Base-by-base conservation (phyloP, 176 grass and related monocot species). In the Bromus sterilis region DNA sequence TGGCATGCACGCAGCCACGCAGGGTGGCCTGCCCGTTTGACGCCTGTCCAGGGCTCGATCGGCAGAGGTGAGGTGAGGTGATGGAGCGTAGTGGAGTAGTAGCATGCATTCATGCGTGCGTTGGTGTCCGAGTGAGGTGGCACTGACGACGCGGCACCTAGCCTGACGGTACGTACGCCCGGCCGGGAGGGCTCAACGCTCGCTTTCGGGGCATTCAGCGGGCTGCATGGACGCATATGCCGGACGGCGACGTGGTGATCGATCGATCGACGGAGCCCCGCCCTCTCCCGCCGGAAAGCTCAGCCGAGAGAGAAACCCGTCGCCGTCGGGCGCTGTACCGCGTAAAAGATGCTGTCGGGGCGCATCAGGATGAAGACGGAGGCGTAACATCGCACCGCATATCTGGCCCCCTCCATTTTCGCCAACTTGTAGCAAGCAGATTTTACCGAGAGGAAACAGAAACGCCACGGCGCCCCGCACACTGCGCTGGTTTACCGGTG, bases 61-160 rank as follows among this genome's bases (percentile, higher is more conserved):
- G 24, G n/a, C 61, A 53, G 49, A 2, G 18, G 48, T 6, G 48
- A 51, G n/a, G 30, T 21, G 49, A 2, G 18, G 48, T 6, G 48
- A 51, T 21, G 18, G 18, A 2, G 18, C 8, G 4, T 7, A n/a
- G n/a, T 4, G 5, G 4, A 26, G 40, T 16, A n/a, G 2, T 13
- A 13, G 15, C 18, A 51, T 53, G 18, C 48, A 21, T 53, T 53
- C 48, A 3, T 25, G 32, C 59, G 24, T 26, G 71, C 40, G 75
- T 29, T n/a, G 43, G 33, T 32, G 77, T 55, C 61, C 25, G 28
- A 16, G 25, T 64, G 74, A 30, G 73, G 53, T 87, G 64, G 63
- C 55, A 8, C 59, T 76, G 61, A 30, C 78, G 78, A 73, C 75
- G 87, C 64, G 53, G 82, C 82, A 89, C 60, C 87, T 34, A 79